Evolutionary conservation across 805 yeast species (phyloP).

Genomic region (Candida sonorensis): DNA sequence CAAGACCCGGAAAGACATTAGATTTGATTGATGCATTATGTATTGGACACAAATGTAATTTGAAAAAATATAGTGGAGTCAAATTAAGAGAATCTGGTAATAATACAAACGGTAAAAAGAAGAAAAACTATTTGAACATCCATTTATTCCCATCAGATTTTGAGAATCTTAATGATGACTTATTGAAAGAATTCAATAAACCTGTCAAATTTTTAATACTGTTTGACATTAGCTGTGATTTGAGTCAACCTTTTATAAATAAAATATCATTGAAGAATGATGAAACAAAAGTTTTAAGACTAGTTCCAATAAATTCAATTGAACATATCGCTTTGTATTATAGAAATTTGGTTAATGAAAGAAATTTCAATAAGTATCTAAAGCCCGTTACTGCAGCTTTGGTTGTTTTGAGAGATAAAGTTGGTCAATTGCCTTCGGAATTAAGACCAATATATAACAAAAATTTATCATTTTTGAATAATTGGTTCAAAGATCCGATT

Average conservation of each 20-base stretch:
- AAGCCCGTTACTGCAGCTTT: constrained; percentile 73
- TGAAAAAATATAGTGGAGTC: constrained; percentile 57
- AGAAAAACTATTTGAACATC: constrained; percentile 19
- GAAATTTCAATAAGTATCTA: constrained; percentile 39
- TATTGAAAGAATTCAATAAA: constrained; percentile 3
- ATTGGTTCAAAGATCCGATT: constrained; percentile 42
- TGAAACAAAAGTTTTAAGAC: constrained; percentile 42
- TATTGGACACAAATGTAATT: constrained; percentile 50
- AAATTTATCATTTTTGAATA: constrained; percentile 51
- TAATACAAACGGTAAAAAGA: constrained; percentile 16
- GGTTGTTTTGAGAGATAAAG: constrained; percentile 74
- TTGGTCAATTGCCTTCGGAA: constrained; percentile 78
- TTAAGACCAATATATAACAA: constrained; percentile 67
- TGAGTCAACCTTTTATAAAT: constrained; percentile 12
- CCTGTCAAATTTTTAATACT: constrained; percentile 23
- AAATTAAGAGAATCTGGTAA: constrained; percentile 42
- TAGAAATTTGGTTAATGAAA: constrained; percentile 23
- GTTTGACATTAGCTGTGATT: constrained; percentile 27
- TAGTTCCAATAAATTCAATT: constrained; percentile 72
- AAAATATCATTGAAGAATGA: constrained; percentile 8
- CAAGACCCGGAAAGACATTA: constrained; percentile 59
- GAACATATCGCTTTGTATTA: constrained; percentile 69
- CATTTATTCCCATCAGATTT: constrained; percentile 38
- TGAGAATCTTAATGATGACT: constrained; percentile 17
- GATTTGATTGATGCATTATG: constrained; percentile 71